These are phyloP conservation scores for Rhodamnia argentea DNA, from an alignment of 345 rosid genomes.

Conservation along the genomic window DNA sequence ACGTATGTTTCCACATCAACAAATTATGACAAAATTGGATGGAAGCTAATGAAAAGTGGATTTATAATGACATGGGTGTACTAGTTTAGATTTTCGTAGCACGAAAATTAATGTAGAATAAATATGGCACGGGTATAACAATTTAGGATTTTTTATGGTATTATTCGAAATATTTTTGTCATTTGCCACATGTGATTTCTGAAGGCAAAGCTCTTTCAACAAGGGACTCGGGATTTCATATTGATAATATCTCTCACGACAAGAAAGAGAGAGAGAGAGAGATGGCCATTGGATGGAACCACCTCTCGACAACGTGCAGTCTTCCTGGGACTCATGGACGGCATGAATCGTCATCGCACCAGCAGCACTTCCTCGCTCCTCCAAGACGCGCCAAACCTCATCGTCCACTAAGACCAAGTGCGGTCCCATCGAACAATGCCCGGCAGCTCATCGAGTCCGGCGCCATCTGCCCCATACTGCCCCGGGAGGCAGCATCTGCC, in stretches of 20 bases:
- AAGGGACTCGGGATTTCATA: neutral
- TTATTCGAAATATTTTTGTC: neutral
- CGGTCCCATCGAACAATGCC: constrained; percentile 5
- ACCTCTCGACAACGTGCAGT: neutral
- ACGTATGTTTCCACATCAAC: neutral
- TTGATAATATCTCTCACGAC: neutral
- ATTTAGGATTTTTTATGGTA: neutral
- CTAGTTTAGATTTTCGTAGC: neutral
- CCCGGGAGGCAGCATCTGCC: constrained; percentile 47
- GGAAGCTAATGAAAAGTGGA: neutral
- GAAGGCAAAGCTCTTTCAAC: neutral
- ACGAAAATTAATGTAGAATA: neutral
- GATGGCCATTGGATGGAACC: neutral
- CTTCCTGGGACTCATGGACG: neutral
- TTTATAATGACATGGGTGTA: neutral
- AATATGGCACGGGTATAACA: neutral
- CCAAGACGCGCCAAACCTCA: neutral
- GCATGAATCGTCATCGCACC: neutral
- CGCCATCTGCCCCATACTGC: constrained; percentile 37
- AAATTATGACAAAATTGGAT: neutral
- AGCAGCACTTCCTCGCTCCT: neutral
- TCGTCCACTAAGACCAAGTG: neutral
- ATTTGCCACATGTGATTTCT: neutral
- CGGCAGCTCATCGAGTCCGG: constrained; percentile 60
- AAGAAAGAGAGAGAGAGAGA: neutral